These are phyloP conservation scores for Cryptosporidium sp. DNA, from an alignment of 169 alveolate species.

Conservation along the genomic window DNA sequence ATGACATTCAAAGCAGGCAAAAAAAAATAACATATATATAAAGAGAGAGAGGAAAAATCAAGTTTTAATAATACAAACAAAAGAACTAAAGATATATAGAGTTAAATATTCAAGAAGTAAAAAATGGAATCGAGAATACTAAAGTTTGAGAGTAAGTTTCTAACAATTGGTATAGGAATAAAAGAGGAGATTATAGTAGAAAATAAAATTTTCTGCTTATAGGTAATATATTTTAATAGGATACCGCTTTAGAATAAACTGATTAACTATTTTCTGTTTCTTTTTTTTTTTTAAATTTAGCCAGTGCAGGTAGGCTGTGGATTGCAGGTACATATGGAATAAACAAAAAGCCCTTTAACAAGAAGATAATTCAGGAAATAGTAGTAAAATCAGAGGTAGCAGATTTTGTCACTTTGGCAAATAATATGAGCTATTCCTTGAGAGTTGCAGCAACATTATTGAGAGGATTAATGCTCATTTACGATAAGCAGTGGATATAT, in stretches of 20 bases:
- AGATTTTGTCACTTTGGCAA: conserved; percentile 27
- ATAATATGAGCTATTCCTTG: conserved; percentile 48
- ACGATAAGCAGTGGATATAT: conserved; percentile 52
- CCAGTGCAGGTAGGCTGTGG: conserved; percentile 57
- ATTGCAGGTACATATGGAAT: conserved; percentile 68
- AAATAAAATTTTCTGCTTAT: background rate
- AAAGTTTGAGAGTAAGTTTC: conserved; percentile 71
- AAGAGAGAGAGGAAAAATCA: background rate
- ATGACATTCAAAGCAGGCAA: background rate
- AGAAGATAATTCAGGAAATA: conserved; percentile 51
- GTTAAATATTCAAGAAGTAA: background rate
- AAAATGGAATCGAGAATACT: conserved; percentile 50
- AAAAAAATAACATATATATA: background rate
- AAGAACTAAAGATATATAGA: background rate
- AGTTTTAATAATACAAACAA: background rate
- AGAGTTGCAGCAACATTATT: conserved; percentile 45
- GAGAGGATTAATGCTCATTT: conserved; percentile 46
- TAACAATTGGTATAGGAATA: background rate
- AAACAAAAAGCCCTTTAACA: conserved; percentile 40
- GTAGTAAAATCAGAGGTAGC: conserved; percentile 8
- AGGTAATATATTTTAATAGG: background rate
- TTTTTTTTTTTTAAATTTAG: background rate
- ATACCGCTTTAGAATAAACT: background rate
- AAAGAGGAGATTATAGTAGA: background rate
- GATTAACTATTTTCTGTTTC: background rate